phyloP scores from a whole-genome alignment of 2,329 filamentous ascomycete species.

The Botryosphaeria dothidea region DNA sequence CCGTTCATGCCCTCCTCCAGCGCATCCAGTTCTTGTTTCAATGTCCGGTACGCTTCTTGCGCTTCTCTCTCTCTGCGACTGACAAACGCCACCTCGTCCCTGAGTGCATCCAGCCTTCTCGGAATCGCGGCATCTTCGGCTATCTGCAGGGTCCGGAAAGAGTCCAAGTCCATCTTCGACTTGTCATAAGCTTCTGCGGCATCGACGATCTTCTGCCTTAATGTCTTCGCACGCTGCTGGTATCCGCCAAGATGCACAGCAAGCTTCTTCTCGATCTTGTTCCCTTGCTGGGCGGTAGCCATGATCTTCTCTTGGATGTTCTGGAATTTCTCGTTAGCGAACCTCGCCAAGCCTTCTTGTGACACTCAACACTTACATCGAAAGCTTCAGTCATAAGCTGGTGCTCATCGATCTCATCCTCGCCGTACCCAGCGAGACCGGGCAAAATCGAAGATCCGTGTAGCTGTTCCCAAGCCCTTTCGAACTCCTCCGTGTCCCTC shows the following conservation, averaged over 20 bases:
- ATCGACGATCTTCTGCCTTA: conserved; percentile 76
- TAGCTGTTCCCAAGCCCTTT: conserved; percentile 52
- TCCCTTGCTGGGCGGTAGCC: conserved; percentile 73
- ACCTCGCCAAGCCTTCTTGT: background rate
- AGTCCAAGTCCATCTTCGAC: conserved; percentile 69
- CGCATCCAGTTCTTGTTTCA: conserved; percentile 74
- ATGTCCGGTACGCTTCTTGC: conserved; percentile 78
- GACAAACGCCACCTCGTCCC: conserved; percentile 81
- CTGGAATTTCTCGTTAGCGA: conserved; percentile 39
- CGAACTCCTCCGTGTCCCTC: conserved; percentile 53
- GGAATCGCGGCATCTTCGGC: conserved; percentile 77
- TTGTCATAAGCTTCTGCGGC: conserved; percentile 74
- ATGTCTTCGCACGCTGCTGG: conserved; percentile 76
- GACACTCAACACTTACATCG: conserved; percentile 56
- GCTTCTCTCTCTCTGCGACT: conserved; percentile 83
- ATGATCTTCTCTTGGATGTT: conserved; percentile 73
- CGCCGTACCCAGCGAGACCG: conserved; percentile 77
- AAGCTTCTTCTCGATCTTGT: conserved; percentile 94
- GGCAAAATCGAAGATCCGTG: conserved; percentile 60
- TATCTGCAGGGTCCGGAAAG: conserved; percentile 73
- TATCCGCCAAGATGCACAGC: conserved; percentile 85
- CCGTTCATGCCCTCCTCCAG: conserved; percentile 48
- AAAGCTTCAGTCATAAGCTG: conserved; percentile 71
- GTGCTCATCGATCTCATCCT: conserved; percentile 70
- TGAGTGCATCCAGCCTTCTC: conserved; percentile 70